Conservation (phyloP, 148 eudicot species). For the Euryodendron excelsum region DNA sequence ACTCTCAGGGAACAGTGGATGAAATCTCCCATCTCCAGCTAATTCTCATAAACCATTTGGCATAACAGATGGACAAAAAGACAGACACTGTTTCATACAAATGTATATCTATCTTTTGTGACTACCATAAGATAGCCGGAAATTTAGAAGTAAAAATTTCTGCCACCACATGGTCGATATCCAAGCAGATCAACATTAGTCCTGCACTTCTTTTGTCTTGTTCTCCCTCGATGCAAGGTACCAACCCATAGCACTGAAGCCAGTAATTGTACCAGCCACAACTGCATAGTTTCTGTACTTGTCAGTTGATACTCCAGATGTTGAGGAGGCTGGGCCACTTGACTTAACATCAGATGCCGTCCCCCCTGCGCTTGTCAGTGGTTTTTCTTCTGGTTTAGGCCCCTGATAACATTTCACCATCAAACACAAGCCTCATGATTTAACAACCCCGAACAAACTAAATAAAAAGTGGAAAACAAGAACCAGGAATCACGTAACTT, state of each 20-base stretch:
- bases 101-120: neutral
- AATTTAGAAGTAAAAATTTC: constrained; percentile 1
- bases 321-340: constrained; percentile 37
- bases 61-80: neutral
- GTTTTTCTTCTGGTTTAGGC: constrained; percentile 56
- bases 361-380: constrained; percentile 32
- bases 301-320: constrained; percentile 65
- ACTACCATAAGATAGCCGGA: neutral
- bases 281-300: constrained; percentile 78
- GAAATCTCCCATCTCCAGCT: neutral
- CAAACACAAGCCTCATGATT: neutral
- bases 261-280: constrained; percentile 59
- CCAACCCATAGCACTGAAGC: constrained; percentile 64
- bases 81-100: neutral
- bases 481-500: too few species aligned
- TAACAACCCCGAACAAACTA: neutral
- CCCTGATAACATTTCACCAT: constrained; percentile 41
- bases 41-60: neutral
- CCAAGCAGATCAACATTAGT: constrained; percentile 35
- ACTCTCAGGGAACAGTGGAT: neutral
- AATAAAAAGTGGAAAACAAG: neutral
- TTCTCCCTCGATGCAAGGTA: constrained; percentile 47
- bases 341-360: constrained; percentile 58
- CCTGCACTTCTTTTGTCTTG: constrained; percentile 77
- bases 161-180: neutral